These are phyloP conservation scores for Wilcoxina mikolae DNA, from an alignment of 495 filamentous ascomycete genomes.

Conservation along the genomic window DNA sequence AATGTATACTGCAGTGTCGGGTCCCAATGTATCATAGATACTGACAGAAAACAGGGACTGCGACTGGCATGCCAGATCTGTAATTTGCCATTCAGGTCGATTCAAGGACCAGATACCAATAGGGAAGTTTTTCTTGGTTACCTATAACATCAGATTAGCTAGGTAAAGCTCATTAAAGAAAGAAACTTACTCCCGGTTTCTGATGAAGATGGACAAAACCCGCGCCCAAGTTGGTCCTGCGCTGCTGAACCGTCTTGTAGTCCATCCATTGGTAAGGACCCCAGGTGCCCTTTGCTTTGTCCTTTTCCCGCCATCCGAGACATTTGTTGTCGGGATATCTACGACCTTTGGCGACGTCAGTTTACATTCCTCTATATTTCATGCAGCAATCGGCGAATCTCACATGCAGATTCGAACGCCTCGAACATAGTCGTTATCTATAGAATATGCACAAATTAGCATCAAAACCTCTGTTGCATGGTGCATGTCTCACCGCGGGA, in stretches of 20 bases:
- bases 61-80: conserved; percentile 78
- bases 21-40: conserved; percentile 88
- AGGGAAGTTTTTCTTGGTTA: conserved; percentile 55
- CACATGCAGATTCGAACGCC: conserved; percentile 22
- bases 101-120: conserved; percentile 94
- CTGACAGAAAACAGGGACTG: conserved; percentile 84
- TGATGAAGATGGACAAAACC: conserved; percentile 74
- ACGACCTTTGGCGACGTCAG: neutral
- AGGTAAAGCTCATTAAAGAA: neutral
- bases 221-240: conserved; percentile 71
- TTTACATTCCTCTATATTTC: neutral
- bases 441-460: neutral
- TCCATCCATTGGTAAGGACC: conserved; percentile 73
- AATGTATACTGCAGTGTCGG: conserved; percentile 84
- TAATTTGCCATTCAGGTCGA: conserved; percentile 92
- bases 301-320: conserved; percentile 69
- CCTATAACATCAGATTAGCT: conserved; percentile 14
- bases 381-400: neutral
- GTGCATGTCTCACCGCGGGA: conserved; percentile 42
- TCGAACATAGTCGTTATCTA: conserved; percentile 24
- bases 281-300: conserved; percentile 57
- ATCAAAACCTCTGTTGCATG: neutral
- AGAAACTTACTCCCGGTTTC: conserved; percentile 37
- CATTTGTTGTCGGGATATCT: conserved; percentile 47
- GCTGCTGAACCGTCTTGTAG: conserved; percentile 62